Percentiles rank a stretch among this genome's conserved stretches.
Evolutionary conservation across 768 basidiomycete species (phyloP).

Genomic region (Boletales sp.): DNA sequence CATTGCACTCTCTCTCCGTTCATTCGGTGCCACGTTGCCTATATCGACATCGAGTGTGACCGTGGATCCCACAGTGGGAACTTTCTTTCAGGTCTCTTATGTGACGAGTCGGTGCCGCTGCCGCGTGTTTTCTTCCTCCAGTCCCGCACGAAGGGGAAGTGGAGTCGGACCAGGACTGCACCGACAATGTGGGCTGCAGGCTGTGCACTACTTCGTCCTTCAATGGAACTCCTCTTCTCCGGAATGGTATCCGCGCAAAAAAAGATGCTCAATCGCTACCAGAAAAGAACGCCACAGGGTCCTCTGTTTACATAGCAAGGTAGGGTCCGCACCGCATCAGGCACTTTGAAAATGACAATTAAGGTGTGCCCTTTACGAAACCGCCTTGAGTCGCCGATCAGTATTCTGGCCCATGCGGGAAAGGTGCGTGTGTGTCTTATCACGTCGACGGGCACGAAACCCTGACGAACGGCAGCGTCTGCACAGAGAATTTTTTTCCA

Average conservation of each 20-base stretch:
- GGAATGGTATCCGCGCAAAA: not conserved
- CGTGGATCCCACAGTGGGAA: constrained; percentile 27
- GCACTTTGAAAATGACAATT: constrained; percentile 14
- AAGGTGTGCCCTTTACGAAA: constrained; percentile 16
- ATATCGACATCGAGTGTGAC: not conserved
- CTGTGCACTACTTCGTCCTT: not conserved
- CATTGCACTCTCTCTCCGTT: constrained; percentile 12
- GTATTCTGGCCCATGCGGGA: not conserved
- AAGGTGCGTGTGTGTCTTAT: constrained; percentile 1
- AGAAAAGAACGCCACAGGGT: constrained; percentile 18
- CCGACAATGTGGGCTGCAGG: not conserved
- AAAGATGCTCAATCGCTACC: not conserved
- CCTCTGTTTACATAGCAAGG: constrained; percentile 2
- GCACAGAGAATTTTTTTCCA: not conserved
- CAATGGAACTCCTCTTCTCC: not conserved
- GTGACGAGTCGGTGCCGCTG: not conserved
- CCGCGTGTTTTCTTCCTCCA: not conserved
- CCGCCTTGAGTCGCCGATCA: constrained; percentile 13
- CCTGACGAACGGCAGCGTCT: not conserved
- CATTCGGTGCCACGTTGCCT: constrained; percentile 5
- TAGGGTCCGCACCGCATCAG: constrained; percentile 12
- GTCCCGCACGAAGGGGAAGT: not conserved
- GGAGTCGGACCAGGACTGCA: not conserved
- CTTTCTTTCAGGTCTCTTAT: not conserved
- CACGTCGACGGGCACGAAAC: not conserved